Base-by-base conservation (phyloP, 805 yeast species). In the Pichia phayaonensis region DNA sequence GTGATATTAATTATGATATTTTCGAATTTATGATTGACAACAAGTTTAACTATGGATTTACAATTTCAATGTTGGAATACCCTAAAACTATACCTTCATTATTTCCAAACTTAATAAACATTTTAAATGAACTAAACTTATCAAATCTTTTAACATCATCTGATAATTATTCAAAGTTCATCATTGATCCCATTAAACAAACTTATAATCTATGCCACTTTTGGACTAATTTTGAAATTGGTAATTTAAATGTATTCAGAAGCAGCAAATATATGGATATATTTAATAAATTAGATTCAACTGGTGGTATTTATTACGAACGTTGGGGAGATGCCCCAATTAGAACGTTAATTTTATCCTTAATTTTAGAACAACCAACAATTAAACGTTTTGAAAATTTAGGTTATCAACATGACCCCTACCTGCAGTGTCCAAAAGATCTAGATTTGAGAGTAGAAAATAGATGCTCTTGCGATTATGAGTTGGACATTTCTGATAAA, bases 311-410 rank as follows among this genome's bases (percentile, higher is more conserved):
- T 70, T 88, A 83, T 70, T 88, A 87, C 66, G 88, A 85, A 71
- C 76, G 95, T 63, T 86, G 95, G 96, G 95, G 96, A 51, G 96
- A 88, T 67, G 96, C 95, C 8, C 96, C 96, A 24, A 80, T 87
- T 69, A 79, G 67, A 67, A 86, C 59, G 84, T 67, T 83, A 50
- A 87, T 66, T 72, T 79, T 74, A 81, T 88, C 70, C 77, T 74
- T 55, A 84, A 84, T 65, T 72, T 82, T 61, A 86, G 88, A 47
- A 79, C 79, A 83, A 49, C 80, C 79, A 52, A 72, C 82, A 59
- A 73, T 89, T 48, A 90, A 86, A 59, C 75, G 85, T 69, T 86
- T 89, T 62, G 80, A 76, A 48, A 90, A 86, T 57, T 74, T 88
- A 50, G 95, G 95, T 26, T 88, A 88, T 66, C 81, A 60, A 66